Evolutionary conservation across 2,329 filamentous ascomycete species (phyloP).

Genomic region (Pyrenophora seminiperda): DNA sequence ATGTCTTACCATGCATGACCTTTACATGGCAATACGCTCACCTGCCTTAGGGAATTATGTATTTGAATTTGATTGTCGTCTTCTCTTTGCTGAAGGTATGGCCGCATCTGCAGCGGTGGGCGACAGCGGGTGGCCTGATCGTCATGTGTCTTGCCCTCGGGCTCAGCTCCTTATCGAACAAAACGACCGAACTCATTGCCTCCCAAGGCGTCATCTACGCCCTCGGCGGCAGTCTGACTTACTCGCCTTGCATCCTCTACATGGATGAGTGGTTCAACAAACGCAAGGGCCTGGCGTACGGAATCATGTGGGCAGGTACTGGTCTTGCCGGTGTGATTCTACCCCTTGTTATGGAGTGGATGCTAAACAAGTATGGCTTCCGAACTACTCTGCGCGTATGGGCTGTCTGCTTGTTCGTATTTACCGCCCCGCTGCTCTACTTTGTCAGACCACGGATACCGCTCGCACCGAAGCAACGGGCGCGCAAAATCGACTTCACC

Average conservation of each 20-base stretch:
- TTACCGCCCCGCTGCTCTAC: background rate
- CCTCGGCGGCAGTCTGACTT: conserved; percentile 54
- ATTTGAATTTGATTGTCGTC: conserved; percentile 49
- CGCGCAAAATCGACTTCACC: background rate
- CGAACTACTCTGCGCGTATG: conserved; percentile 50
- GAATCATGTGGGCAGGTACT: conserved; percentile 60
- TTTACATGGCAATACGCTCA: background rate
- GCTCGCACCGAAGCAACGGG: background rate
- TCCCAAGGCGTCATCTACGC: conserved; percentile 48
- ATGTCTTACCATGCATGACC: background rate
- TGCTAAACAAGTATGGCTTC: conserved; percentile 49
- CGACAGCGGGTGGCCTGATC: conserved; percentile 40
- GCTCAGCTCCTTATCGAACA: conserved; percentile 33
- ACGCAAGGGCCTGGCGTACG: conserved; percentile 64
- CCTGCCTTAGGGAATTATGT: conserved; percentile 47
- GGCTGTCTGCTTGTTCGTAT: conserved; percentile 12
- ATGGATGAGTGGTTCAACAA: conserved; percentile 66
- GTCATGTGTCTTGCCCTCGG: conserved; percentile 23
- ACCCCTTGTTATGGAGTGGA: conserved; percentile 49
- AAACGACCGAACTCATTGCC: conserved; percentile 38
- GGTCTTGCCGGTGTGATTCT: conserved; percentile 52
- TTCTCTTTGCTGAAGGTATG: conserved; percentile 41
- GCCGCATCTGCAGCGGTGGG: conserved; percentile 37
- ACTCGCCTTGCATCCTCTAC: conserved; percentile 56
- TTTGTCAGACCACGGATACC: conserved; percentile 1